Base-by-base conservation (phyloP, 208 protist genomes). In the Lotmaria passim region DNA sequence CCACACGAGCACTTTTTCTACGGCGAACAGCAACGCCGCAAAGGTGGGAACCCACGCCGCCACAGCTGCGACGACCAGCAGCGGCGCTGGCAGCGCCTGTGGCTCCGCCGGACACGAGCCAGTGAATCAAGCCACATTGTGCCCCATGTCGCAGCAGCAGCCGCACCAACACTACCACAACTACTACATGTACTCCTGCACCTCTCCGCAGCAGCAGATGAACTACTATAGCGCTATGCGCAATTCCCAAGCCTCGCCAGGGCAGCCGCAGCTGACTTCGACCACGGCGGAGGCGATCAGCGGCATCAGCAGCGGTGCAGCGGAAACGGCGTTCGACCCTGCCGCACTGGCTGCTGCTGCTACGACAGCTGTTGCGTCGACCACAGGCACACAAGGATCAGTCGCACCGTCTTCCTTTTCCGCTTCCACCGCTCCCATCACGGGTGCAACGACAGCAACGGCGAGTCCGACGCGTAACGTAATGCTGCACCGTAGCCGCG, bases 401-500 rank as follows among this genome's bases (percentile, higher is more conserved):
- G n/a, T n/a, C n/a, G n/a, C n/a, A n/a, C n/a, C n/a, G n/a, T n/a
- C n/a, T n/a, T n/a, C n/a, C n/a, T n/a, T n/a, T n/a, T n/a, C n/a
- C n/a, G n/a, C n/a, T n/a, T 47, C 34, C 1, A 15, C 47, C 30
- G 15, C 53, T 4, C 31, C 36, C 28, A 36, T 31, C 36, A 21
- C 52, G 21, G 56, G 36, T 28, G 26, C 24, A 28, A 55, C 51
- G 30, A 30, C 57, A 2, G 21, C 33, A 15, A 12, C 26, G 21
- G 41, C 39, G 17, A 50, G 26, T n/a, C 19, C 59, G 3, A 53
- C 59, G 7, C 70, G 70, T 38, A 51, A 23, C 5, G 41, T 36
- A 6, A 41, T 24, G 8, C 53, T 75, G 38, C 53, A 75, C 53
- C 60, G 70, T 19, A 61, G 70, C n/a, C 61, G 70, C 15, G 70